Evolutionary conservation across 1,284 basidiomycete genomes (phyloP).

Genomic region (Ustilago sp.): DNA sequence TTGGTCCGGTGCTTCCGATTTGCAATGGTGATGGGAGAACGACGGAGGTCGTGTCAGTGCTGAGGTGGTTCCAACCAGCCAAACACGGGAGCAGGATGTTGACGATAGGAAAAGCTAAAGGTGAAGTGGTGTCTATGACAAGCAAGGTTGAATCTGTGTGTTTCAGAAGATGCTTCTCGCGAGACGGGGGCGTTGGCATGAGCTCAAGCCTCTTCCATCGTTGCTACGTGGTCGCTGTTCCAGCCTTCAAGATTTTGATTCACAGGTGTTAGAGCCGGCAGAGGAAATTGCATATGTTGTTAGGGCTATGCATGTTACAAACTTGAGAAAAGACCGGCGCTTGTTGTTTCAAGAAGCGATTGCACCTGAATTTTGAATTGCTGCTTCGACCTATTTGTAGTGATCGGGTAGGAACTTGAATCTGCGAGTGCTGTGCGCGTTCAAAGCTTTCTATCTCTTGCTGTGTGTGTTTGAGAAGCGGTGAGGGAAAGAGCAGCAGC

Average conservation of each 20-base stretch:
- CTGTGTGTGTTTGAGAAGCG: not conserved
- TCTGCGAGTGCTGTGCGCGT: conserved; percentile 2
- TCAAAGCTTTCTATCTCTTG: not conserved
- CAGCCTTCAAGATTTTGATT: not conserved
- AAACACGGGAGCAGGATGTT: not conserved
- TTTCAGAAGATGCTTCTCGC: not conserved
- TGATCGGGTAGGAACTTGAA: conserved; percentile 2
- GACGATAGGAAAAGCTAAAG: not conserved
- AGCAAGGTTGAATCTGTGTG: not conserved
- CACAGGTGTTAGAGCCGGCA: not conserved
- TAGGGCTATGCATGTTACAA: not conserved
- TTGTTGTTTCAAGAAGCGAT: not conserved
- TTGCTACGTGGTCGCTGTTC: not conserved
- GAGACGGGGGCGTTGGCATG: conserved; percentile 3
- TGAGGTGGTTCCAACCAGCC: not conserved
- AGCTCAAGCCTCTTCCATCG: not conserved
- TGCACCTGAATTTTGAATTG: conserved; percentile 3
- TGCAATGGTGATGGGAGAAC: not conserved
- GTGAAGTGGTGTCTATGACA: not conserved
- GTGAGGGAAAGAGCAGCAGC: too few species aligned
- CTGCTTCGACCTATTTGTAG: not conserved
- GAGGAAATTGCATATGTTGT: not conserved
- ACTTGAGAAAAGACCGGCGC: not conserved
- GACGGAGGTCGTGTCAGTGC: not conserved
- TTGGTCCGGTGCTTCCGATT: not conserved